Evolutionary conservation across 805 yeast genomes (phyloP), one percentile per base, ranked within the genome.

Genomic region (Metahyphopichia silvanorum): DNA sequence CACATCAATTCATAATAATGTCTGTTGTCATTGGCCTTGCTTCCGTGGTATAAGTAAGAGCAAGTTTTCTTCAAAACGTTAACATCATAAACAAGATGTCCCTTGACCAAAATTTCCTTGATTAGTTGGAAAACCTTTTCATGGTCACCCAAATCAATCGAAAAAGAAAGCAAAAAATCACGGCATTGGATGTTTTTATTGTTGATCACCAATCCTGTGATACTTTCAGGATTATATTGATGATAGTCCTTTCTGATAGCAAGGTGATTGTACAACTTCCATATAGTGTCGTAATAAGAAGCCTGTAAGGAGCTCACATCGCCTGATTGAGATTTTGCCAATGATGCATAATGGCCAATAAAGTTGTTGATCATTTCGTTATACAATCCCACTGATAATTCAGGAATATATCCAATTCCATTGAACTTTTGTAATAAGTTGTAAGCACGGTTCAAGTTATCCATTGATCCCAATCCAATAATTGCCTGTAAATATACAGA

Each of bases 401-500:
- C 71, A 0, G 71, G 71, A 12, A 66, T 35, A 36, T 56, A 64
- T 4, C 50, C 31, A 16, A 61, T 50, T 5, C 35, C 29, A 22
- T 57, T 55, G 34, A 66, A 60, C 25, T 53, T 51, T 14, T 29
- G 32, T 25, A 61, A 42, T 25, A 65, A 43, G 16, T 43, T 40
- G 32, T 47, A 49, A 5, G 61, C 59, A 17, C 40, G 44, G 3
- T 40, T 22, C 22, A 59, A 40, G 16, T 46, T 52, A 1, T 31
- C 35, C 11, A 27, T 15, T 1, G 31, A 19, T 12, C 31, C 16
- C 17, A 32, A 34, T 11, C 27, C 19, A 19, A 42, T 27, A 8
- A 43, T 27, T 5, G 71, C 51, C 5, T 57, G 43, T 16, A 76
- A 40, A 40, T 71, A 77, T 9, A 62, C 54, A 2, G 79, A 66